Conservation (phyloP, 768 basidiomycete genomes). For the Suillus placidus region DNA sequence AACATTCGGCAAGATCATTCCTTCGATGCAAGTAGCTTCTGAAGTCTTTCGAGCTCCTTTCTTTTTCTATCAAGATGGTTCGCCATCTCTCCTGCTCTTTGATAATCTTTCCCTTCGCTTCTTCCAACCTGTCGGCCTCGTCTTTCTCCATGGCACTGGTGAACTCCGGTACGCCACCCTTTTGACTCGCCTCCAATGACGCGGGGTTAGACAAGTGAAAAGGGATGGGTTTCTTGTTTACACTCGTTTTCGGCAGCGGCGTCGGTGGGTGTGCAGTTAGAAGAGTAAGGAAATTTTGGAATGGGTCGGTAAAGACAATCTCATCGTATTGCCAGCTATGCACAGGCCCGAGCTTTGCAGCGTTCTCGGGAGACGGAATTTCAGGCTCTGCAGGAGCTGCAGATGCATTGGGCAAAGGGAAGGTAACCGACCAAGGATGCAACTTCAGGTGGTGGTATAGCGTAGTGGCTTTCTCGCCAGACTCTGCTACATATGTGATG, state of each 20-base stretch:
- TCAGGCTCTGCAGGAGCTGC: constrained; percentile 53
- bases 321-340: constrained; percentile 99
- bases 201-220: constrained; percentile 66
- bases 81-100: constrained; percentile 80
- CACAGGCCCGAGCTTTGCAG: constrained; percentile 73
- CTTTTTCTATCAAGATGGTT: constrained; percentile 69
- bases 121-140: constrained; percentile 79
- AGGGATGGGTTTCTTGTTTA: constrained; percentile 60
- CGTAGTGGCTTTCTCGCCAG: constrained; percentile 86
- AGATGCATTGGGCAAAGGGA: constrained; percentile 18
- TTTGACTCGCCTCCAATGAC: constrained; percentile 65
- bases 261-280: constrained; percentile 85
- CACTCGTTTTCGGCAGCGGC: constrained; percentile 59
- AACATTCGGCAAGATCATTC: constrained; percentile 12
- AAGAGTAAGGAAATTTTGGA: constrained; percentile 79
- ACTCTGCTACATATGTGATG: constrained; percentile 86
- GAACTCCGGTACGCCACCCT: constrained; percentile 80
- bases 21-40: constrained; percentile 44
- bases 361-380: constrained; percentile 66
- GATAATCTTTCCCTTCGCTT: constrained; percentile 68
- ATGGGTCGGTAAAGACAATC: constrained; percentile 94
- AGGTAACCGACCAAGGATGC: constrained; percentile 76
- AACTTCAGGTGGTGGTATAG: constrained; percentile 95
- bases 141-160: constrained; percentile 83
- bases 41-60: constrained; percentile 75